A percentile compares a stretch with the other conserved stretches of the same genome.
Conservation (phyloP, 2,329 filamentous ascomycete species). For the Colletotrichum sojae region DNA sequence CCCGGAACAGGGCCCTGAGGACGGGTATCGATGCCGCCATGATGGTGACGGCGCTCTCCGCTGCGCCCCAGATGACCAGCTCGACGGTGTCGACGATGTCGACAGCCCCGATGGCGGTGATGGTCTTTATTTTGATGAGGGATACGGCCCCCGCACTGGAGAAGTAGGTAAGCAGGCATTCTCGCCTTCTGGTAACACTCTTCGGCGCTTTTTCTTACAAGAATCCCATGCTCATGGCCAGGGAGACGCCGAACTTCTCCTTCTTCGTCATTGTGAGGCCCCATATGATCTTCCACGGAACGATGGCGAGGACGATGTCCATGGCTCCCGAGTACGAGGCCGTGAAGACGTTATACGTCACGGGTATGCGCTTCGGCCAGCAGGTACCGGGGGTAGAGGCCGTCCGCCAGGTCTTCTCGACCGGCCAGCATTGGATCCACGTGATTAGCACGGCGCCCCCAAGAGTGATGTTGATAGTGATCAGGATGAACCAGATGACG, state of each 20-base stretch:
- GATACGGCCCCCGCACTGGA: conserved; percentile 50
- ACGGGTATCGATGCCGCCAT: conserved; percentile 52
- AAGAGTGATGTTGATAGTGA: conserved; percentile 45
- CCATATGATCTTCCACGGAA: conserved; percentile 60
- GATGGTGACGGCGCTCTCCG: conserved; percentile 49
- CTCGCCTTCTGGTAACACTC: not conserved
- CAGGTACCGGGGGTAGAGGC: conserved; percentile 43
- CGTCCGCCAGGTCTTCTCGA: conserved; percentile 46
- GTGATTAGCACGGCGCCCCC: conserved; percentile 44
- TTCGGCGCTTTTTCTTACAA: conserved; percentile 48
- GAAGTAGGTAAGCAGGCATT: not conserved
- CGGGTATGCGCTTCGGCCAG: conserved; percentile 46
- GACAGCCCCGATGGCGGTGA: conserved; percentile 42
- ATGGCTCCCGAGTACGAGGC: conserved; percentile 52
- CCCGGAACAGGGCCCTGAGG: conserved; percentile 47
- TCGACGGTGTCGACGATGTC: conserved; percentile 44
- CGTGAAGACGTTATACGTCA: conserved; percentile 49
- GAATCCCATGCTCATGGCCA: conserved; percentile 59
- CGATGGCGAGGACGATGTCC: conserved; percentile 56
- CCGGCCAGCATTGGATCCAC: conserved; percentile 47
- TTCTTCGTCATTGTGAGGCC: conserved; percentile 54
- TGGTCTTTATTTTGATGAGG: conserved; percentile 49
- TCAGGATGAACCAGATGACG: conserved; percentile 47
- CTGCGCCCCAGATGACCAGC: conserved; percentile 48
- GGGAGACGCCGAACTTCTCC: conserved; percentile 56